Conservation (phyloP, 1,284 basidiomycete genomes). For the Meira nashicola region DNA sequence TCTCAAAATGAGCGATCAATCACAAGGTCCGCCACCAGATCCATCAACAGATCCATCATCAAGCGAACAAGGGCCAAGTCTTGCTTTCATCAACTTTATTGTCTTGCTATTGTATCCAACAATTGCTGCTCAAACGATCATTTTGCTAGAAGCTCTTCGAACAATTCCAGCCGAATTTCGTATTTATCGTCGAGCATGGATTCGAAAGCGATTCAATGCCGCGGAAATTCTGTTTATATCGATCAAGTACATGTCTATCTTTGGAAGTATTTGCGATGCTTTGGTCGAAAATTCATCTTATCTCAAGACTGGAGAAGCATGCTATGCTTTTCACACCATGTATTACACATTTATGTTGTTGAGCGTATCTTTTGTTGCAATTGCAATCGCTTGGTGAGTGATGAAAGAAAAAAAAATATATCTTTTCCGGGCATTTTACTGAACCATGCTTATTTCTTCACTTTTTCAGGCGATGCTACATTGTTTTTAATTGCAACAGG, state of each 20-base stretch:
- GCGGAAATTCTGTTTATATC: slow-evolving; percentile 12
- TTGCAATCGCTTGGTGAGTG: slow-evolving; percentile 13
- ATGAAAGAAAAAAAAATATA: no score
- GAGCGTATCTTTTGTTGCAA: slow-evolving; percentile 3
- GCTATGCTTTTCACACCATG: slow-evolving; percentile 1
- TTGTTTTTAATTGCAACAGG: slow-evolving; percentile 13
- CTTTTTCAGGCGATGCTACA: slow-evolving; percentile 11
- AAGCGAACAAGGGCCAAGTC: no score
- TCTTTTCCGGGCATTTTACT: background rate
- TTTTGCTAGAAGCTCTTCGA: slow-evolving; percentile 9
- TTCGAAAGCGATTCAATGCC: slow-evolving; percentile 5
- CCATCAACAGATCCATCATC: no score
- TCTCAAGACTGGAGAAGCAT: background rate
- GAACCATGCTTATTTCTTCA: background rate
- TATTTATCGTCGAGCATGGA: slow-evolving; percentile 6
- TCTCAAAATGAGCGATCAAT: no score
- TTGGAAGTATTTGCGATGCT: background rate
- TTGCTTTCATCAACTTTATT: background rate
- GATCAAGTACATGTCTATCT: slow-evolving; percentile 9
- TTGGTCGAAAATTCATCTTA: background rate
- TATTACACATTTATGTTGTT: background rate
- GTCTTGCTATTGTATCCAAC: slow-evolving; percentile 3
- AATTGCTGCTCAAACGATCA: slow-evolving; percentile 3
- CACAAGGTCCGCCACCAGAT: no score
- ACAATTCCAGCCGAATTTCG: slow-evolving; percentile 10